Evolutionary conservation across 441 rosid genomes (phyloP), one percentile per base, ranked within the genome.

Genomic region (Aleurites moluccanus): DNA sequence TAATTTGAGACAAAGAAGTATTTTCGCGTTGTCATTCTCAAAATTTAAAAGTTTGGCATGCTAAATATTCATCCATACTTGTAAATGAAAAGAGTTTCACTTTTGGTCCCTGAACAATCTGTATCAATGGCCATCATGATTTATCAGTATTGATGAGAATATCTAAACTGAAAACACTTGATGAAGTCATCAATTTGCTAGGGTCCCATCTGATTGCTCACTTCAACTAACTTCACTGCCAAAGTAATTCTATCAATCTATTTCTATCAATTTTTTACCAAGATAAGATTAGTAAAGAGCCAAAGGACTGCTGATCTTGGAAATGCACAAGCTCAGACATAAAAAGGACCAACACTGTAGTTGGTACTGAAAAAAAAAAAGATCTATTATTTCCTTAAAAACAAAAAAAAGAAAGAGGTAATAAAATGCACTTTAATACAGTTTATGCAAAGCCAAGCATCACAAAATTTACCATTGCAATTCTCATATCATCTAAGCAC

Each of bases 81-180:
- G 3, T 18, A 44, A 23, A 27, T 47, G 57, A 47, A 47, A 45
- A 45, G 35, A 16, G 25, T 28, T 72, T 16, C 10, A 47, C 11
- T n/a, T 25, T 45, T 72, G 65, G 16, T 72, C 47, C 67, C n/a
- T n/a, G 57, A 45, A 18, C 38, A 72, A 72, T 33, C 30, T 10
- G 11, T 20, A 61, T 45, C 27, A 45, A 27, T 11, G 8, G 4
- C 57, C 4, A 61, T 20, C 13, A 23, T 5, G 33, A 53, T n/a
- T 56, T 8, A 6, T 2, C 38, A 40, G 1, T 70, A 23, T 28
- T 56, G 50, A 42, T 1, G 35, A 57, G 33, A 70, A 11, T 11
- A 57, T 7, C 6, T 42, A 42, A 50, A 23, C 45, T 56, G 73
- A 20, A 2, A 59, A 40, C 18, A 65, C 30, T 18, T 16, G 16